Evolutionary conservation across 1,139 yeast genomes (phyloP).

Genomic region (Scheffersomyces illinoinensis): DNA sequence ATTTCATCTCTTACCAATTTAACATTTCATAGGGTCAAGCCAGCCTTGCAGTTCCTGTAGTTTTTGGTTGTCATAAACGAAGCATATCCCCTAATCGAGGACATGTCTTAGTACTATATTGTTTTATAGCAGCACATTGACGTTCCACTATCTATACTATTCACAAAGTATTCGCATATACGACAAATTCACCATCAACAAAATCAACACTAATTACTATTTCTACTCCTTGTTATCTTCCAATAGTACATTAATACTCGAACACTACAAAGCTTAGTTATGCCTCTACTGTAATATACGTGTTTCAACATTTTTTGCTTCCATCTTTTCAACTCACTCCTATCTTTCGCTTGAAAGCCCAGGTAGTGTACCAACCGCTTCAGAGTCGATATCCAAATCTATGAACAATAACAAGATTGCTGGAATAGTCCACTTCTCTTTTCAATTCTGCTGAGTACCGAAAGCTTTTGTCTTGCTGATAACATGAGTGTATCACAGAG

Average conservation of each 20-base stretch:
- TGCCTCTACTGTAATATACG: background rate
- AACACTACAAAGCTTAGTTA: too few relatives aligned
- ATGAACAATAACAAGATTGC: background rate
- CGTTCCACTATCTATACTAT: too few relatives aligned
- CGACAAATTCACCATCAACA: too few relatives aligned
- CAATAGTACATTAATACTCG: too few relatives aligned
- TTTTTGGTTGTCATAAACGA: background rate
- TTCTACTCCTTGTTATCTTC: too few relatives aligned
- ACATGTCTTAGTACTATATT: too few relatives aligned
- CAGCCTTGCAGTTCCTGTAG: background rate
- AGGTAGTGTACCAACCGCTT: background rate
- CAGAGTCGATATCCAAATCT: background rate
- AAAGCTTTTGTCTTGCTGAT: background rate
- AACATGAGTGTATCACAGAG: constrained; percentile 30
- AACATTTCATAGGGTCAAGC: background rate
- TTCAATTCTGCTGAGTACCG: background rate
- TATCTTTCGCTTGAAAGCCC: background rate
- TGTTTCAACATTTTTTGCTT: background rate
- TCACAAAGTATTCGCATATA: too few relatives aligned
- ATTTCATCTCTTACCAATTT: background rate
- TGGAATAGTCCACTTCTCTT: background rate
- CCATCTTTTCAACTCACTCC: background rate
- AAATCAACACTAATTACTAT: too few relatives aligned
- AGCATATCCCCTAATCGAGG: too few relatives aligned
- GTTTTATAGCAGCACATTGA: too few relatives aligned